Base-by-base conservation (phyloP, 2,329 filamentous ascomycete genomes). In the Blastomyces gilchristii region DNA sequence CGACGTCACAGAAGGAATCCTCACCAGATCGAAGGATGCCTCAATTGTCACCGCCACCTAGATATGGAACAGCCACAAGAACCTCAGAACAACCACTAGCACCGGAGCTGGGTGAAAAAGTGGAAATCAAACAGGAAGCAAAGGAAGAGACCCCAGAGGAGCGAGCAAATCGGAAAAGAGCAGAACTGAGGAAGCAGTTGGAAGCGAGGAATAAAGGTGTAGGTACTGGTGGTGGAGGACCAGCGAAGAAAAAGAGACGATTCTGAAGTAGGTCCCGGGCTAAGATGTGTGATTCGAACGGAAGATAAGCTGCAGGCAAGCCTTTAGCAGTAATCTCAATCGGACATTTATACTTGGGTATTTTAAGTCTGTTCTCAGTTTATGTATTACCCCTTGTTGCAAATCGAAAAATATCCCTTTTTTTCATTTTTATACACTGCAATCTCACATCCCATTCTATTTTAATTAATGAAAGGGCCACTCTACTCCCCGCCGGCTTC, bases 221-320 rank as follows among this genome's bases (percentile, higher is more conserved):
- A 61, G 47, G 31, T 43, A 45, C 28, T 12, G 50, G 39, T 39
- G 39, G 9, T 12, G 63, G 52, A 18, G 57, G 58, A n/a, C 77
- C 79, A 11, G 75, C 71, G 22, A 85, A 82, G 76, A 86, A 85
- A 76, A 84, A 81, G 70, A 72, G 82, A 63, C 82, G 75, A 64
- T 85, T 85, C 65, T 85, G 70, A 75, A 2, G 11, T 11, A 25
- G 49, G 11, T 45, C 16, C 2, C 0, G 39, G 28, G 25, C 8
- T 31, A 7, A 25, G 16, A 11, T 12, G 2, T 47, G 41, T 47
- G 43, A 31, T 43, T 37, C 12, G n/a, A 8, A 31, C 14, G 7
- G 7, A 45, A 16, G 41, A 45, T 3, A 18, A 45, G 41, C 5
- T 12, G 9, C 14, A 16, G 18, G 25, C 9, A n/a, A 39, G 22